Evolutionary conservation across 352 stramenopile genomes (phyloP), one percentile per base, ranked within the genome.

Genomic region (Elongisporangium anandrum): DNA sequence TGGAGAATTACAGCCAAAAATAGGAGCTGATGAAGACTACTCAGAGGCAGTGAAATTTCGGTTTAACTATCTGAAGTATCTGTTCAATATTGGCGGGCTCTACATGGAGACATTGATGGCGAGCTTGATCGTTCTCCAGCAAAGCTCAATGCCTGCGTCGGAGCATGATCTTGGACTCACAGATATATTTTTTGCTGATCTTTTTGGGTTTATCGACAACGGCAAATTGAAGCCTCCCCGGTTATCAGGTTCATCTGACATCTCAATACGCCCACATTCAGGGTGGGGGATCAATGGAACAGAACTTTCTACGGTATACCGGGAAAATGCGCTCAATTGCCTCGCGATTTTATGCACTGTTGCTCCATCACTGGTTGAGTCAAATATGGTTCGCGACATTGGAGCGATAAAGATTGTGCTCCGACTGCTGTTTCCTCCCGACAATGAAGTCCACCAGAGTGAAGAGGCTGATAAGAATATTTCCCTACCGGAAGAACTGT

Each of bases 131-230:
- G 66, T 89, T 20, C 71, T 93, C 50, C 70, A 88, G 50, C 73
- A 88, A 59, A 88, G 68, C 38, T 51, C 73, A 19, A 66, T 83
- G 4, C 68, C 71, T 16, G 54, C 61, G 10, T 62, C 65, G 16
- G 57, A 82, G 7, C 60, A 72, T 3, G 66, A 89, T 23, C 59
- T 95, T 20, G 84, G 82, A 5, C 67, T 95, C 4, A 77, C 77
- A 0, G 68, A 82, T 12, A 64, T 24, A n/a, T 95, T 95, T 48
- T 93, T 93, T 58, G 64, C 60, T 6, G 77, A 93, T 20, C 52
- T 91, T 12, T 90, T 93, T 20, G 61, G 61, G n/a, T 95, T 94
- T 60, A 86, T 95, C 51, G 80, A 90, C 22, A 90, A 66, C 50
- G 84, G 73, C 13, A 70, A 88, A 39, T 64, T 90, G 7, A 52